These are phyloP conservation scores for Chara braunii DNA, from an alignment of 139 green algal species.

Conservation along the genomic window DNA sequence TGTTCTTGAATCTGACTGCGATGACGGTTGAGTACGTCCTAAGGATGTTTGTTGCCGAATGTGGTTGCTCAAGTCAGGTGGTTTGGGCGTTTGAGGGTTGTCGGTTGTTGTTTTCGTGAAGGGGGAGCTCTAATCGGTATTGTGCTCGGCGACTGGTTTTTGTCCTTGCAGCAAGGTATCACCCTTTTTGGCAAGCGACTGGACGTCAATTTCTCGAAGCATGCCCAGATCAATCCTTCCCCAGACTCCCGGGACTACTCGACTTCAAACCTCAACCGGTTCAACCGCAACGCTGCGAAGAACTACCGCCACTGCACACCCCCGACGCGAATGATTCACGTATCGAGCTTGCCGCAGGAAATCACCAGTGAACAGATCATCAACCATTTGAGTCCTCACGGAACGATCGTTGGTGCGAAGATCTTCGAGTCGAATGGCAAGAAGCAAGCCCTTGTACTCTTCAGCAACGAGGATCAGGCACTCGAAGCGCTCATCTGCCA, in stretches of 20 bases:
- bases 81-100: no score
- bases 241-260: conserved; percentile 31
- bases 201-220: conserved; percentile 42
- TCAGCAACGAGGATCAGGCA: conserved; percentile 16
- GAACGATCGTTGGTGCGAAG: conserved; percentile 28
- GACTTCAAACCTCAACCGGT: conserved; percentile 37
- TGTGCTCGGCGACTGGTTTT: no score
- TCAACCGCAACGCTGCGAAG: conserved; percentile 30
- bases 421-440: conserved; percentile 39
- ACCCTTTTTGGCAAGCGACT: conserved; percentile 33
- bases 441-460: conserved; percentile 40
- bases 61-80: no score
- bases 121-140: no score
- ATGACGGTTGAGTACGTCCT: no score
- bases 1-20: no score
- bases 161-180: conserved; percentile 25
- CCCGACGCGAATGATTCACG: conserved; percentile 36
- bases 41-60: no score
- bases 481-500: conserved; percentile 12
- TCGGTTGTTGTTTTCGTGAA: no score
- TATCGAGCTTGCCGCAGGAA: conserved; percentile 26
- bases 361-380: conserved; percentile 20
- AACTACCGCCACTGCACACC: conserved; percentile 40
- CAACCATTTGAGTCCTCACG: conserved; percentile 18
- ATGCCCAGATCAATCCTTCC: conserved; percentile 38